Base-by-base conservation (phyloP, 345 rosid genomes). In the Raphanus sativus region DNA sequence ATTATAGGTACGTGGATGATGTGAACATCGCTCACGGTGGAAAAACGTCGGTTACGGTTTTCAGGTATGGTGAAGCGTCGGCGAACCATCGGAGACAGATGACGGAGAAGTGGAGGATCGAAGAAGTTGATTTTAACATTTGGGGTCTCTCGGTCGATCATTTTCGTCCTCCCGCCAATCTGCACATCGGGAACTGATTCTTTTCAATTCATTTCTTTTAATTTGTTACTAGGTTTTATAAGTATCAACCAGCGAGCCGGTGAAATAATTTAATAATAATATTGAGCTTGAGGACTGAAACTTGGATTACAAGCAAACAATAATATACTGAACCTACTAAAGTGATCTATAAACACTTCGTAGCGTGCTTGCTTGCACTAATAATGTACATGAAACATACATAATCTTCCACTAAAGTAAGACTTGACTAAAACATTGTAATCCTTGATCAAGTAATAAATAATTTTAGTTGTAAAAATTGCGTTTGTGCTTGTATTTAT, bases 11-110 rank as follows among this genome's bases (percentile, higher is more conserved):
- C 38, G 85, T 90, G 3, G 92, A 92, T 24, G 86, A 89, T 1
- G 86, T 94, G 5, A 94, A 94, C 61, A 89, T 92, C 2, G 98
- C 98, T 0, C 91, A 89, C 16, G 83, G 88, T 0, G 97, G 97
- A 2, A 81, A 75, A 75, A 94, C 97, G 0, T 77, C 87, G 0
- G 88, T 88, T 15, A 89, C 95, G 0, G 86, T 92, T 8, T 87
- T 85, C 9, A 78, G 97, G 40, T 94, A 92, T 26, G 95, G 98
- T 2, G 98, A 90, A 84, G 87, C 87, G 60, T 88, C 97, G 2
- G 91, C 94, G 0, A 94, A 90, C 76, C 98, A 94, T 85, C 84
- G 89, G 82, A 85, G 97, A 75, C 85, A 84, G 56, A 85, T 94
- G 69, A 86, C 87, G 33, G 98, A 92, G 86, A 86, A 74, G 11